Evolutionary conservation across 768 basidiomycete genomes (phyloP).

Genomic region (Daedaleopsis sinensis): DNA sequence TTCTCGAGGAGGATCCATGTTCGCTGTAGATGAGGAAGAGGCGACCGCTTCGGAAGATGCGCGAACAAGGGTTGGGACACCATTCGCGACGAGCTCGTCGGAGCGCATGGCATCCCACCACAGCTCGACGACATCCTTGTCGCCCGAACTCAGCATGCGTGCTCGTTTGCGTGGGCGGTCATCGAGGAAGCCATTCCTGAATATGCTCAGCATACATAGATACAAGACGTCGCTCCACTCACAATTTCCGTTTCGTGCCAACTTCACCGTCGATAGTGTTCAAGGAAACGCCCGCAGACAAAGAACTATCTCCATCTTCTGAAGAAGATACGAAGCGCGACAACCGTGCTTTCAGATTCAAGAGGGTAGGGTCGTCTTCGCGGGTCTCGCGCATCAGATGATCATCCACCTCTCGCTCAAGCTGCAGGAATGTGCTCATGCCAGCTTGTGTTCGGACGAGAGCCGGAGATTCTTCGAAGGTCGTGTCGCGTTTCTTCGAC

Average conservation of each 20-base stretch:
- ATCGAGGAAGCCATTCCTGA: constrained; percentile 36
- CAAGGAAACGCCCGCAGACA: constrained; percentile 30
- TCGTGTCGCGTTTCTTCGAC: constrained; percentile 40
- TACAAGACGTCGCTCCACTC: constrained; percentile 19
- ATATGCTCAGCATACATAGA: not conserved
- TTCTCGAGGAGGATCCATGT: constrained; percentile 26
- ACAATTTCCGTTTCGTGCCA: constrained; percentile 74
- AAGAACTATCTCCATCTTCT: constrained; percentile 24
- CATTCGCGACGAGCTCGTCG: constrained; percentile 62
- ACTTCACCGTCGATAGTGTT: constrained; percentile 34
- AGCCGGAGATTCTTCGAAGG: constrained; percentile 69
- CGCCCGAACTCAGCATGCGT: constrained; percentile 46
- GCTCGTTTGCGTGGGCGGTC: constrained; percentile 64
- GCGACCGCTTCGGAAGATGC: constrained; percentile 27
- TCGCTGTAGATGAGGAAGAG: constrained; percentile 24
- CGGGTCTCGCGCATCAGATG: constrained; percentile 17
- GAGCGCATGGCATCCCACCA: constrained; percentile 81
- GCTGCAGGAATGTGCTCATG: constrained; percentile 68
- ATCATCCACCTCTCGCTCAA: constrained; percentile 55
- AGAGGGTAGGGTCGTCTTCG: constrained; percentile 4
- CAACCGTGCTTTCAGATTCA: constrained; percentile 25
- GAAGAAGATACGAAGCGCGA: constrained; percentile 21
- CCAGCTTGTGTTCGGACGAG: constrained; percentile 70
- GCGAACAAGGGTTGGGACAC: constrained; percentile 51
- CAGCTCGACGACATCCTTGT: constrained; percentile 52